Conservation (phyloP, 116 monocot genomes). For the Iris pallida region DNA sequence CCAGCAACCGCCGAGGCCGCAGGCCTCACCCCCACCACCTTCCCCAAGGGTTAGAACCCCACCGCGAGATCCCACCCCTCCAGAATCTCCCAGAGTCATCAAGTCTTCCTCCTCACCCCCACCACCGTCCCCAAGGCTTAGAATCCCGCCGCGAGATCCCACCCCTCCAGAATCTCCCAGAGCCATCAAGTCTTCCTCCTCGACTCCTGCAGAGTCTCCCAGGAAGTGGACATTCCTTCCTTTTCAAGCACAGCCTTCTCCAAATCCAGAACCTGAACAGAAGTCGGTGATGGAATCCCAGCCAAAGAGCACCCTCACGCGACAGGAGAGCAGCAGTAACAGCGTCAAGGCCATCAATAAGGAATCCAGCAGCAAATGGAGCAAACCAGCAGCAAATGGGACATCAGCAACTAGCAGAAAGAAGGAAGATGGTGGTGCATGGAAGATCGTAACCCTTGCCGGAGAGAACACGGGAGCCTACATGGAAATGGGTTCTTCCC, state of each 20-base stretch:
- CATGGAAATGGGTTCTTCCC: constrained; percentile 37
- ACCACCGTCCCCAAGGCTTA: background rate
- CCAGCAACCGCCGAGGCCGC: background rate
- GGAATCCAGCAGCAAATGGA: background rate
- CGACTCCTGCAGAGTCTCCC: constrained; percentile 15
- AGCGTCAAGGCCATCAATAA: constrained; percentile 2
- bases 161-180: constrained; percentile 24
- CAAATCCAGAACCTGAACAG: constrained; percentile 24
- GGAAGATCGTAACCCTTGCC: constrained; percentile 46
- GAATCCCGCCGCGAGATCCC: background rate
- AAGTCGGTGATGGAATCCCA: constrained; percentile 1
- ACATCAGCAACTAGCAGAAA: background rate
- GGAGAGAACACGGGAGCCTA: constrained; percentile 73
- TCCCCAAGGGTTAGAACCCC: background rate
- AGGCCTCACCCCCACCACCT: background rate
- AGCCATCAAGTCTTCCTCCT: constrained; percentile 18
- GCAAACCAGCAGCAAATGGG: background rate
- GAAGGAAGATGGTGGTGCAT: constrained; percentile 11
- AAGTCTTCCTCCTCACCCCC: background rate
- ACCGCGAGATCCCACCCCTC: background rate
- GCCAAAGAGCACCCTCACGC: constrained; percentile 5
- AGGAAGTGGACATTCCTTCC: background rate
- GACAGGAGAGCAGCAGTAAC: background rate
- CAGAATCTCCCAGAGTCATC: too few species aligned
- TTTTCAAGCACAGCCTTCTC: background rate